Conservation (phyloP, 805 yeast genomes). For the Kodamaea kaohsiungensis region DNA sequence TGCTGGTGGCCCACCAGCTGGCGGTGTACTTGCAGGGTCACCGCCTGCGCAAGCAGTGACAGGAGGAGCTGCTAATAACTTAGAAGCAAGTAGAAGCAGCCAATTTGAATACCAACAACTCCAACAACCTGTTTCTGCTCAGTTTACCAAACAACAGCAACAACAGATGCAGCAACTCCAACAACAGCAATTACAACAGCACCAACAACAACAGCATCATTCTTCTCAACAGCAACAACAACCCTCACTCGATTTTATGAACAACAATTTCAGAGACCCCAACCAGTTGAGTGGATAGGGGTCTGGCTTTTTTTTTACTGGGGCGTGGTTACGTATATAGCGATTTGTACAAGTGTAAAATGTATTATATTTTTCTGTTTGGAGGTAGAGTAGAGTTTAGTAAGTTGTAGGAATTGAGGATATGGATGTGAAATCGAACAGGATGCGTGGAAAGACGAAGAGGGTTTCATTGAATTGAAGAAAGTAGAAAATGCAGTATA, state of each 20-base stretch:
- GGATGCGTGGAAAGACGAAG: background rate
- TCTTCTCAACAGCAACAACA: constrained; percentile 7
- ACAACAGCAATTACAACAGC: constrained; percentile 11
- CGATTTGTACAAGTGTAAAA: constrained; percentile 5
- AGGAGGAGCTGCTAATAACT: background rate
- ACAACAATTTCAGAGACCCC: constrained; percentile 13
- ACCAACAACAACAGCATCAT: constrained; percentile 9
- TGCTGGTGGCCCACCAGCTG: constrained; percentile 5
- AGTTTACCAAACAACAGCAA: constrained; percentile 8
- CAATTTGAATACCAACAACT: constrained; percentile 33
- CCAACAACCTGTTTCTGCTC: background rate
- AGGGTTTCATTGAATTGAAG: background rate
- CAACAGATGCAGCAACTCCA: constrained; percentile 10
- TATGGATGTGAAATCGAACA: too few relatives aligned
- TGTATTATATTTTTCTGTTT: constrained; percentile 5
- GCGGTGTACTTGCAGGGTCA: constrained; percentile 10
- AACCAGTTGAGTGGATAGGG: constrained; percentile 12
- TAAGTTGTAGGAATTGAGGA: too few relatives aligned
- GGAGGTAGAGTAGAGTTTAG: background rate
- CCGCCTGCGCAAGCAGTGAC: constrained; percentile 1
- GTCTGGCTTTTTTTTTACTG: background rate
- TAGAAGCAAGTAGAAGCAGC: constrained; percentile 17
- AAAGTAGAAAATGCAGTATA: too few relatives aligned
- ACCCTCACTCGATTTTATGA: constrained; percentile 12
- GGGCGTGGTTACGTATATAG: background rate